A percentile compares a stretch with the other conserved stretches of the same genome.
phyloP scores from a whole-genome alignment of 2,329 filamentous ascomycete species.

The Monosporascus sp. region DNA sequence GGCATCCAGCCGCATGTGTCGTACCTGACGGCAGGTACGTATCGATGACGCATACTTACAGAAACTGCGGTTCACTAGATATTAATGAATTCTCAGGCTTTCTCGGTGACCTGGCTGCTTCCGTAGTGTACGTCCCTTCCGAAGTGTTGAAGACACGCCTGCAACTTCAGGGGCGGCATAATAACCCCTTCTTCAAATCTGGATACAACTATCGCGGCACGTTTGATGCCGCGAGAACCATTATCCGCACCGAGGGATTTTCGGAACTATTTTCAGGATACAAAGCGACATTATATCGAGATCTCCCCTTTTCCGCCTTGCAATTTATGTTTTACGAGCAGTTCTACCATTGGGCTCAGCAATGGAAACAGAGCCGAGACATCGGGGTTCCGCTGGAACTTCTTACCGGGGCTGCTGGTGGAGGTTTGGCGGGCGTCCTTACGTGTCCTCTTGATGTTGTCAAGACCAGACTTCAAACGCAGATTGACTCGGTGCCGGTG shows the following conservation, averaged over 20 bases:
- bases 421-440: slow-evolving; percentile 87
- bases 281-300: slow-evolving; percentile 89
- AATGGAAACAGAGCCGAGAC: slow-evolving; percentile 73
- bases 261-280: slow-evolving; percentile 93
- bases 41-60: not conserved
- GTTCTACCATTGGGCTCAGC: slow-evolving; percentile 74
- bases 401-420: slow-evolving; percentile 81
- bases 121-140: slow-evolving; percentile 90
- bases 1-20: slow-evolving; percentile 78
- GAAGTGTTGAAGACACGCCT: slow-evolving; percentile 97
- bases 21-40: slow-evolving; percentile 76
- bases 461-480: slow-evolving; percentile 93
- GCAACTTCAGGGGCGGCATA: slow-evolving; percentile 89
- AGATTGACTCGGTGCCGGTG: slow-evolving; percentile 50
- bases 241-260: slow-evolving; percentile 76
- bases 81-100: slow-evolving; percentile 56
- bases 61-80: slow-evolving; percentile 1
- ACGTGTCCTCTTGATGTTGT: slow-evolving; percentile 97
- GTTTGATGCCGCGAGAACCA: slow-evolving; percentile 77
- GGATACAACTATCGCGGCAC: slow-evolving; percentile 95
- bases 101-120: slow-evolving; percentile 85
- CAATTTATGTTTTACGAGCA: slow-evolving; percentile 99
- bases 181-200: slow-evolving; percentile 89
- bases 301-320: slow-evolving; percentile 90
- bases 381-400: slow-evolving; percentile 85